Base-by-base conservation (phyloP, 371 early-diverging fungal species). In the Mucor piriformis region DNA sequence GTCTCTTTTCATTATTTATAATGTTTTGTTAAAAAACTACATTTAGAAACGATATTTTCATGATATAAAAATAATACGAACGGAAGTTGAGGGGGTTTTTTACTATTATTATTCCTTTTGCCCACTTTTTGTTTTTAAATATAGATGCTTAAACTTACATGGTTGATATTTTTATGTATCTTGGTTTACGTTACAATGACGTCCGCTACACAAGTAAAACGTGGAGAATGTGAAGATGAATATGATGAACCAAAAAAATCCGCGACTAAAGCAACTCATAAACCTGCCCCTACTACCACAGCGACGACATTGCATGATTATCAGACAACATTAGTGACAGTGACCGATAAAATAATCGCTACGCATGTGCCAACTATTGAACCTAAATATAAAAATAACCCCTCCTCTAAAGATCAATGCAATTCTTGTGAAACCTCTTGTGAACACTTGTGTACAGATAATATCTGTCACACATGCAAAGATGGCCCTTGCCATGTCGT, bases 21-120 rank as follows among this genome's bases (percentile, higher is more conserved):
- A 53, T 53, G 53, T 53, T 53, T 52, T 40, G 18, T 24, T 24
- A 53, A 18, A 7, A 7, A 27, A 4, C 53, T 53, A 25, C 23
- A 53, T 25, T 38, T 53, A 38, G 53, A 35, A 38, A 18, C 4
- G 18, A 16, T 18, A 6, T 6, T 42, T 18, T 18, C 8, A n/a
- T n/a, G n/a, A 15, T 38, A 38, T 38, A 38, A 38, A 38, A 15
- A 13, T 12, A 16, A 16, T 12, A 38, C 2, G 38, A 38, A 38
- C 12, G 29, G 29, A 29, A 29, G 29, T 29, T n/a, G n/a, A n/a
- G n/a, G n/a, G n/a, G n/a, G n/a, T n/a, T n/a, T n/a, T n/a, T n/a
- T n/a, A n/a, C n/a, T n/a, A n/a, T 29, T 29, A 29, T 29, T 29
- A 29, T 29, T 29, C 29, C n/a, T n/a, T 29, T 29, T 29, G 29